Base-by-base conservation (phyloP, 345 rosid species). In the Brassica juncea region DNA sequence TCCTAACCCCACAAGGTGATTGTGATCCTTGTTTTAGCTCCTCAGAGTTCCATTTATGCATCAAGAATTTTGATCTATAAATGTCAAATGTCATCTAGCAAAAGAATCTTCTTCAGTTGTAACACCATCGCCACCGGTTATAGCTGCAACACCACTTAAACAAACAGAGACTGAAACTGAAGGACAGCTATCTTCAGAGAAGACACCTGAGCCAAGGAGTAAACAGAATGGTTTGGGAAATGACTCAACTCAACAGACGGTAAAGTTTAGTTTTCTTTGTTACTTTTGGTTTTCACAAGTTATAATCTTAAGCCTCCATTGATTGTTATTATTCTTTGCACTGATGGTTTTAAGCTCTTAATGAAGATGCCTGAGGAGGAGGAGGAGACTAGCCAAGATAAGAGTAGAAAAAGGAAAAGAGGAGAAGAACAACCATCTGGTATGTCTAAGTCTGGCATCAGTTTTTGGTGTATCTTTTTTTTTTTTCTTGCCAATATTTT, bases 1-100 rank as follows among this genome's bases (percentile, higher is more conserved):
- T 70, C 60, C 76, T 73, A 31, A 57, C 64, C 9, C 37, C 61
- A 30, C 34, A 6, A 70, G 86, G 89, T 71, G 58, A 31, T 1
- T 34, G 31, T 35, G 23, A 21, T 23, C 11, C 14, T 12, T 35
- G 55, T 16, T 57, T 58, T 14, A 21, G 14, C 30, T 58, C 30
- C 30, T 12, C 15, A 2, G 9, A 12, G 19, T 23, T 32, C 3
- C 11, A 4, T 52, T 25, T 3, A 3, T n/a, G 34, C 28, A 70
- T 32, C 52, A 11, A 3, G 11, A 54, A 19, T 7, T 7, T 59
- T 62, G 68, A 61, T 28, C 2, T 44, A 42, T 52, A 42, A 39
- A 39, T 55, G 61, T 55, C 61, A 55, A 6, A 6, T 54, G 9
- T 54, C 5, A 6, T 55, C 27, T 55, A 19, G 61, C 4, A 55